These are phyloP conservation scores for Ochetophila trinervis DNA, from an alignment of 306 rosid genomes.

Conservation along the genomic window DNA sequence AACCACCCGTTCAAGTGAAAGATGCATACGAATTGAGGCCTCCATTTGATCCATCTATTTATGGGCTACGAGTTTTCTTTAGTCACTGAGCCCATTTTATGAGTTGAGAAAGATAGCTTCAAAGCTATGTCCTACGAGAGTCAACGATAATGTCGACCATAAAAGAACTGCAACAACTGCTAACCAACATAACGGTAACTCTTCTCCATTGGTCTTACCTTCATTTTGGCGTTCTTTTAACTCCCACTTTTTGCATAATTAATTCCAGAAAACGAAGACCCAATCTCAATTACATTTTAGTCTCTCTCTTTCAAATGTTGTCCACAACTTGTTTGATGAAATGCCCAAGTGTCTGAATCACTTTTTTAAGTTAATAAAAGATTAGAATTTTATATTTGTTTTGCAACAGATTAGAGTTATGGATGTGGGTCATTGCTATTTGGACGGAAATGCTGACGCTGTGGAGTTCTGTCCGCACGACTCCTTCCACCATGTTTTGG, in stretches of 20 bases:
- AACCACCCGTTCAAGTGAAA: too few species aligned
- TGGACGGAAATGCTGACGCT: constrained; percentile 85
- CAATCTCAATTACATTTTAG: neutral
- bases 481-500: constrained; percentile 52
- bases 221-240: neutral
- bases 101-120: too few species aligned
- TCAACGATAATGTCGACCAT: too few species aligned
- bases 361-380: too few species aligned
- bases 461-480: constrained; percentile 81
- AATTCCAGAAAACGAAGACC: neutral
- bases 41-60: too few species aligned
- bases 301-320: neutral
- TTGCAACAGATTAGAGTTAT: constrained; percentile 18
- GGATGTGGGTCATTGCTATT: constrained; percentile 71
- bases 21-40: too few species aligned
- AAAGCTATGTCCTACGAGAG: too few species aligned
- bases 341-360: constrained; percentile 15
- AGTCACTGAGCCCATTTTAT: too few species aligned
- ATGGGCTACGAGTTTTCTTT: too few species aligned
- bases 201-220: neutral
- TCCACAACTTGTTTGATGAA: constrained; percentile 29
- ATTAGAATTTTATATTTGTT: too few species aligned
- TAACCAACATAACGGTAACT: constrained; percentile 6
- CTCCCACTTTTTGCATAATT: neutral
- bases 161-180: too few species aligned